Percentiles rank a stretch among this genome's conserved stretches.
These are phyloP conservation scores for Pyrenochaeta sp. DNA, from an alignment of 2,329 filamentous ascomycete genomes.

Conservation along the genomic window DNA sequence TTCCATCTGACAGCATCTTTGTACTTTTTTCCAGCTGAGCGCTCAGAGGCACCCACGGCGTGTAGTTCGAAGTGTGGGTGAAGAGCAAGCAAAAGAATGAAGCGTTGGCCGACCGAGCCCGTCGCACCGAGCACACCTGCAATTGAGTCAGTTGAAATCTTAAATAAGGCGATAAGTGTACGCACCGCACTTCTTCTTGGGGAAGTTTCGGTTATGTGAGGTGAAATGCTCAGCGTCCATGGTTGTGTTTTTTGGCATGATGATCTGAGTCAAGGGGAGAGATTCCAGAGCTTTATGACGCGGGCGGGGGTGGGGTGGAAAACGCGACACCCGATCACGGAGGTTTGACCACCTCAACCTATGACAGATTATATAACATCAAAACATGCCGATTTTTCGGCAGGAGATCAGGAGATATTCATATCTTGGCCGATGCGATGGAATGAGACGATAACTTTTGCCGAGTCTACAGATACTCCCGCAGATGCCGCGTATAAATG, in stretches of 20 bases:
- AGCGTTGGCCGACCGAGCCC: constrained; percentile 93
- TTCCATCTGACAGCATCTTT: constrained; percentile 96
- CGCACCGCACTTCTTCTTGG: constrained; percentile 63
- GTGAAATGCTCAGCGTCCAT: constrained; percentile 58
- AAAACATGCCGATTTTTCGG: neutral
- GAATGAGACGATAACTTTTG: constrained; percentile 5
- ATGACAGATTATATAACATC: constrained; percentile 3
- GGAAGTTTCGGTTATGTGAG: constrained; percentile 51
- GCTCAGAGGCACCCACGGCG: constrained; percentile 86
- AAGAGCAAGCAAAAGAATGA: constrained; percentile 88
- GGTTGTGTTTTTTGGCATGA: constrained; percentile 26
- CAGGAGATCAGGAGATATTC: neutral
- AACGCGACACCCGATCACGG: constrained; percentile 36
- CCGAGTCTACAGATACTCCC: constrained; percentile 11
- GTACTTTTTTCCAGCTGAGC: constrained; percentile 93
- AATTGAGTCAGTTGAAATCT: constrained; percentile 19
- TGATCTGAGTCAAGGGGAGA: constrained; percentile 31
- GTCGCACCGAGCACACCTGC: constrained; percentile 83
- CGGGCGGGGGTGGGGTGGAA: constrained; percentile 28
- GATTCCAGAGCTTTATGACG: constrained; percentile 32
- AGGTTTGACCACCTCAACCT: constrained; percentile 11
- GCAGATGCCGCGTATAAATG: constrained; percentile 17
- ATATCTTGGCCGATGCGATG: neutral
- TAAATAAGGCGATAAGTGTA: constrained; percentile 46
- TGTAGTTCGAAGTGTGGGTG: constrained; percentile 89